These are phyloP conservation scores for Limonium bicolor DNA, from an alignment of 148 eudicot species.

Conservation along the genomic window DNA sequence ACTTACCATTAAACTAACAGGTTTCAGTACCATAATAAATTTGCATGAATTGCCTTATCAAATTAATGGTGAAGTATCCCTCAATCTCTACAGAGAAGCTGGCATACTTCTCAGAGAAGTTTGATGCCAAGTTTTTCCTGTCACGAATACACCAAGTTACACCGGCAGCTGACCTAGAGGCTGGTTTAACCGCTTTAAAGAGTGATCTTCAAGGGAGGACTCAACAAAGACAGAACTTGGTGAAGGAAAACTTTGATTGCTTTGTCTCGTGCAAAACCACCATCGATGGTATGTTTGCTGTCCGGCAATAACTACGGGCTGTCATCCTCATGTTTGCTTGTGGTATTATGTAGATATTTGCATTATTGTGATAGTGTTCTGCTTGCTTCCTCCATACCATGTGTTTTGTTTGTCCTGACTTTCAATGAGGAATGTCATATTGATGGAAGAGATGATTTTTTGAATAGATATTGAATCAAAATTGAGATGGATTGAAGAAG, in stretches of 20 bases:
- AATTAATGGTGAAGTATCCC: neutral
- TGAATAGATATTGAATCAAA: constrained; percentile 84
- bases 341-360: neutral
- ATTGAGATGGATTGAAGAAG: constrained; percentile 91
- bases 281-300: constrained; percentile 57
- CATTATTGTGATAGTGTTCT: neutral
- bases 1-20: neutral
- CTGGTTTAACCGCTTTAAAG: constrained; percentile 80
- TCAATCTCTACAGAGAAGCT: constrained; percentile 57
- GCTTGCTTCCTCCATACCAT: too few relatives aligned
- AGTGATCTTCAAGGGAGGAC: constrained; percentile 87
- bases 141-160: constrained; percentile 88
- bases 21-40: too few relatives aligned
- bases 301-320: neutral
- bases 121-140: constrained; percentile 75
- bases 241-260: constrained; percentile 96
- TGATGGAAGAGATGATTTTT: constrained; percentile 5
- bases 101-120: constrained; percentile 80
- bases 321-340: neutral
- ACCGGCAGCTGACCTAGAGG: constrained; percentile 77
- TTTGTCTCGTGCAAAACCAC: constrained; percentile 98
- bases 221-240: constrained; percentile 80
- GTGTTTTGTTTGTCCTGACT: neutral
- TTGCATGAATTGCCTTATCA: neutral
- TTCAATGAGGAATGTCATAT: neutral